Conservation (phyloP, 139 green algal species). For the Tetradesmus obliquus region DNA sequence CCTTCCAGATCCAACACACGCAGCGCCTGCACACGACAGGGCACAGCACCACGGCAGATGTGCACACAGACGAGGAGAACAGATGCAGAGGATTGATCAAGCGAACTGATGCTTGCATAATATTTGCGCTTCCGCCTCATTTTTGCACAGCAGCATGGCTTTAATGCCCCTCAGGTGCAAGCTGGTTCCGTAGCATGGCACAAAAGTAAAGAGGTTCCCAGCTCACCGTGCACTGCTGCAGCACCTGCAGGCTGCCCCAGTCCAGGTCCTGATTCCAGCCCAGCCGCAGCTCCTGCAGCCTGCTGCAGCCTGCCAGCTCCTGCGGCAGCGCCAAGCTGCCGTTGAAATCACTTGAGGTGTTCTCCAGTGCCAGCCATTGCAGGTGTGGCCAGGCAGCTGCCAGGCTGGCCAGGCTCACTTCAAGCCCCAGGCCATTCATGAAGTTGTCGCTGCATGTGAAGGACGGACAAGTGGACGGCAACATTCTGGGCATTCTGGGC, state of each 20-base stretch:
- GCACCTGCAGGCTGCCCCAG: neutral
- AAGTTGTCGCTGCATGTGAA: constrained; percentile 12
- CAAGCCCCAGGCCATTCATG: neutral
- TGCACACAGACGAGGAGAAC: too few species aligned
- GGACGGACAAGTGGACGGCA: neutral
- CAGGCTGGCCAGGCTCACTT: neutral
- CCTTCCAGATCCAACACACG: neutral
- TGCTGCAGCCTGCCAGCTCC: neutral
- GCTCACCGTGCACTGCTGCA: constrained; percentile 3
- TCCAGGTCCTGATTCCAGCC: neutral
- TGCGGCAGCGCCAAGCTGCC: neutral
- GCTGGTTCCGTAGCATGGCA: neutral
- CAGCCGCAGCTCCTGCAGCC: neutral
- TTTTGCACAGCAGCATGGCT: neutral
- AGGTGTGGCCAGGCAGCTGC: neutral
- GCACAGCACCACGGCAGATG: neutral
- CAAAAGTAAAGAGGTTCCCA: neutral
- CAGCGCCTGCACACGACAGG: neutral
- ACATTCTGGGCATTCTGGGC: too few species aligned
- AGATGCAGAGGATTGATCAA: too few species aligned
- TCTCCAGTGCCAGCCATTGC: neutral
- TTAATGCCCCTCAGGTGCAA: neutral
- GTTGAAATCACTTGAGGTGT: constrained; percentile 11
- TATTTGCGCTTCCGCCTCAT: too few species aligned
- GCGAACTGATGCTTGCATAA: too few species aligned